phyloP scores from a whole-genome alignment of 148 eudicot species.

The Dysphania ambrosioides region DNA sequence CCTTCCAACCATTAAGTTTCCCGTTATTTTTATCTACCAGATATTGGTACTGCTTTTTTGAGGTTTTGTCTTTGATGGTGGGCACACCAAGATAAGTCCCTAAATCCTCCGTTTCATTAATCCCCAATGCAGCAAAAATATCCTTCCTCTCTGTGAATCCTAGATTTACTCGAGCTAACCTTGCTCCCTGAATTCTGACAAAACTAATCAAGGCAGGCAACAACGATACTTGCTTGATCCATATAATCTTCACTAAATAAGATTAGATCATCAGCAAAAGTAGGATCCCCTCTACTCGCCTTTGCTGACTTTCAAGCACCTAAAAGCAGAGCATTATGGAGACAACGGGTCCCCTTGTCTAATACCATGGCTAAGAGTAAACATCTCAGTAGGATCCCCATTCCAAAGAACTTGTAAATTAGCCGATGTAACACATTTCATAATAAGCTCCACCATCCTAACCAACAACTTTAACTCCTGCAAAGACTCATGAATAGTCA shows the following conservation, averaged over 20 bases:
- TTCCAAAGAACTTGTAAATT: no score
- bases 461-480: no score
- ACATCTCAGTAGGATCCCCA: no score
- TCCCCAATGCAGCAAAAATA: not conserved
- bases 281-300: no score
- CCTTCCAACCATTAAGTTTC: not conserved
- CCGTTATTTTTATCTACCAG: not conserved
- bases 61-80: not conserved
- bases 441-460: no score
- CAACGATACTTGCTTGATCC: not conserved
- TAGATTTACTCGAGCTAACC: not conserved
- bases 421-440: no score
- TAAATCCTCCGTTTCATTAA: not conserved
- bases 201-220: not conserved
- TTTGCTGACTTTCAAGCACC: no score
- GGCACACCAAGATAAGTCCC: not conserved
- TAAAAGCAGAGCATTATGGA: no score
- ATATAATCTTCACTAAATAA: not conserved
- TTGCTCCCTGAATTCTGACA: not conserved
- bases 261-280: not conserved
- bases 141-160: rapidly evolving
- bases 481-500: no score
- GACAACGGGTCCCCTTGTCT: no score
- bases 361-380: no score
- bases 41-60: not conserved